Base-by-base conservation (phyloP, 2,329 filamentous ascomycete genomes). In the Mycosphaerelloides madeirae region DNA sequence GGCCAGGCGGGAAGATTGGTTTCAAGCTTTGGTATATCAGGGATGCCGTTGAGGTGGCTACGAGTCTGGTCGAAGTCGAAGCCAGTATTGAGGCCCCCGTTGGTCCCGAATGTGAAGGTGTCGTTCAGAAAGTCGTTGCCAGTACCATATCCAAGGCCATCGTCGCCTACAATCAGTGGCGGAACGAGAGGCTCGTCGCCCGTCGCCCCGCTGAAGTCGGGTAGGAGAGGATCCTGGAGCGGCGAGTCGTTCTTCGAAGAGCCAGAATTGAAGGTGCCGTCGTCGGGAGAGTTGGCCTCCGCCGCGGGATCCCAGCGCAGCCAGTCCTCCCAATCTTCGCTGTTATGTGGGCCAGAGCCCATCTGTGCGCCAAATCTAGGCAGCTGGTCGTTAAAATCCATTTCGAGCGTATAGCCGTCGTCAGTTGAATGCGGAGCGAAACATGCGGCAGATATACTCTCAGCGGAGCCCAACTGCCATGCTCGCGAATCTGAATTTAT, bases 261-360 rank as follows among this genome's bases (percentile, higher is more conserved):
- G 33, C 48, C 57, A 19, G 61, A 62, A 40, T 59, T 50, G 50
- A 61, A 63, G 19, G 59, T 62, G 34, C 53, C 55, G 33, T 62
- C 62, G 40, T 63, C 60, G 9, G 63, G 61, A 14, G 62, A 63
- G 3, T 59, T 58, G n/a, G 58, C 46, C 18, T 65, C 61, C 7
- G 54, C 57, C 29, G 66, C 60, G 37, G 69, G 68, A 56, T 73
- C 68, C 68, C 68, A 73, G 44, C 68, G 62, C 63, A 74, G 68
- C 68, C 68, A 74, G 34, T 73, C 67, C 53, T 68, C 70, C 70
- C 70, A 74, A 53, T 67, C 64, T 38, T 65, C 60, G 38, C 51
- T 36, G 38, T 50, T 52, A 12, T 36, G 18, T 15, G 38, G 31
- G 15, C 46, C 39, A 28, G 38, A 36, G 29, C 50, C 43, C 13